phyloP scores from a whole-genome alignment of 495 filamentous ascomycete species.

The Penicillium salamii region DNA sequence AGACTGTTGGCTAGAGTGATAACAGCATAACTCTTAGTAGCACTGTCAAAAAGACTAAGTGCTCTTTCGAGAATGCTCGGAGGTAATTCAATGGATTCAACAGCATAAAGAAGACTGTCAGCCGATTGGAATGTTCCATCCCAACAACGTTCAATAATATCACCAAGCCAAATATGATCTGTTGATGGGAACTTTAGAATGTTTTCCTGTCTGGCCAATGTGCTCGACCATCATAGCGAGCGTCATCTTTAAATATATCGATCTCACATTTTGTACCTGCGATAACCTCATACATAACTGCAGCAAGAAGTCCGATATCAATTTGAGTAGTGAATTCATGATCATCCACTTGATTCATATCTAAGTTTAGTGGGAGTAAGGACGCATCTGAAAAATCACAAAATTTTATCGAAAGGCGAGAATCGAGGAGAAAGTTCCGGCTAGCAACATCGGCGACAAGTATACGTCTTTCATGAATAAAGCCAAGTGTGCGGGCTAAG shows the following conservation, averaged over 20 bases:
- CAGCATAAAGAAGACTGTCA: conserved; percentile 17
- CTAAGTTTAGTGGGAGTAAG: conserved; percentile 11
- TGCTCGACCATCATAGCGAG: neutral
- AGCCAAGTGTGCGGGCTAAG: conserved; percentile 18
- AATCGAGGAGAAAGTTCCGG: conserved; percentile 26
- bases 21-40: too few species aligned
- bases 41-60: too few species aligned
- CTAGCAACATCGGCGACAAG: conserved; percentile 27
- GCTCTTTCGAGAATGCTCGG: too few species aligned
- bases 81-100: too few species aligned
- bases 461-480: conserved; percentile 19
- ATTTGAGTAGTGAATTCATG: conserved; percentile 18
- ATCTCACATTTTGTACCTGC: conserved; percentile 1
- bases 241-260: neutral
- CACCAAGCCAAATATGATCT: conserved; percentile 24
- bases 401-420: conserved; percentile 20
- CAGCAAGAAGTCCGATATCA: conserved; percentile 21
- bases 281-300: conserved; percentile 21
- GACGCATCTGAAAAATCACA: conserved; percentile 26
- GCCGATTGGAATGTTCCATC: conserved; percentile 19
- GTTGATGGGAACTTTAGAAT: conserved; percentile 24
- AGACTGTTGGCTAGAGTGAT: too few species aligned
- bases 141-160: conserved; percentile 32
- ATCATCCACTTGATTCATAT: conserved; percentile 20
- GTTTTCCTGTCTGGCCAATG: conserved; percentile 14